These are phyloP conservation scores for Leishmania guyanensis DNA, from an alignment of 208 protist species.

Conservation along the genomic window DNA sequence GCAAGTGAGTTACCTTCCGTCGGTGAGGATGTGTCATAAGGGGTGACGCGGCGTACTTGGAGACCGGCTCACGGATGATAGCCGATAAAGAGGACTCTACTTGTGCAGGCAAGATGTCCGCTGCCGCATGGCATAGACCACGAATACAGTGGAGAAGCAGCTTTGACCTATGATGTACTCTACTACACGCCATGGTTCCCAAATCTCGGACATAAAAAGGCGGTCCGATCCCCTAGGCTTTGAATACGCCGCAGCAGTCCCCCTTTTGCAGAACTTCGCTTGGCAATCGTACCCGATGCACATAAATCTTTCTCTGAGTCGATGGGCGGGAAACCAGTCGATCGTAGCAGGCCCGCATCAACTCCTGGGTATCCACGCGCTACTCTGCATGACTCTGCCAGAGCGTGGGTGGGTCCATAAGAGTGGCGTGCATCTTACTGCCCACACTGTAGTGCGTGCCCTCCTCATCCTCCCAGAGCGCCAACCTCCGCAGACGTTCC, in stretches of 20 bases:
- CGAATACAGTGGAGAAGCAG: background rate
- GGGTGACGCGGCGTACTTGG: background rate
- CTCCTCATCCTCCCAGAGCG: slow-evolving; percentile 12
- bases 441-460: background rate
- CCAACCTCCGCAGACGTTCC: background rate
- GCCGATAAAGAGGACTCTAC: background rate
- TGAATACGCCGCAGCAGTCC: too few relatives aligned
- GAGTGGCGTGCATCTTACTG: background rate
- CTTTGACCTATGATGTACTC: background rate
- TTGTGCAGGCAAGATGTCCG: background rate
- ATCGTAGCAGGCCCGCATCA: slow-evolving; percentile 2
- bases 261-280: background rate
- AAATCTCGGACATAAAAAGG: too few relatives aligned
- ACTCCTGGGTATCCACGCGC: background rate
- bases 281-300: background rate
- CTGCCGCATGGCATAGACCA: background rate
- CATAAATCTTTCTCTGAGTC: background rate
- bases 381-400: slow-evolving; percentile 8
- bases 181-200: background rate
- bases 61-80: background rate
- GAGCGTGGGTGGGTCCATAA: background rate
- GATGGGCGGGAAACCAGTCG: background rate
- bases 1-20: background rate
- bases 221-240: background rate
- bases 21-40: background rate